Base-by-base conservation (phyloP, 371 early-diverging fungal genomes). In the Mortierella sp. region DNA sequence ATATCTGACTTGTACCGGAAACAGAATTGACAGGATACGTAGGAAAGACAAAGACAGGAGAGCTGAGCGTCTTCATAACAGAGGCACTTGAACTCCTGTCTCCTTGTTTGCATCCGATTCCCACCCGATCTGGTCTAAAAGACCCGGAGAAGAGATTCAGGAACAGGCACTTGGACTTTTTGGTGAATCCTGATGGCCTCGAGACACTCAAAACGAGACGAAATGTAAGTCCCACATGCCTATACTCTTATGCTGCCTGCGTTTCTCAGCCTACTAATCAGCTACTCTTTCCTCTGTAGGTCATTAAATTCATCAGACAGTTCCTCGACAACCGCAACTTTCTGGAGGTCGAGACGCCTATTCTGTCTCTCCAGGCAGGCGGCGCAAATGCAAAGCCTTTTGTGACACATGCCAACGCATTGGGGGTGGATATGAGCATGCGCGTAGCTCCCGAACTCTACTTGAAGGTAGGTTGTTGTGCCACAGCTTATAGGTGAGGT, bases 371-470 rank as follows among this genome's bases (percentile, higher is more conserved):
- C 1, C 89, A 91, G 22, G 92, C 94, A 21, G 98, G 99, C 21
- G 99, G 99, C 37, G 99, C 99, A 6, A 93, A 92, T 52, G 99
- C 99, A 9, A 88, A 88, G 54, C 99, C 99, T 4, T 99, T 99
- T 69, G 80, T 82, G 3, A 99, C 98, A 1, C 85, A 82, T 50
- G 90, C 95, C 2, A 87, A 95, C 64, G 96, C 95, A 0, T 76
- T 96, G 21, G 83, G 84, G 34, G 83, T 90, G 83, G 88, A 93
- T 41, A 84, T 98, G 82, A 91, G 87, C 43, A 78, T 99, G 82
- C 88, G 99, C 28, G 90, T 99, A 41, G 94, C 98, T 0, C 98
- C 99, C 5, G 99, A 99, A 78, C 84, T 99, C 10, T 97, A 90
- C 71, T 83, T 98, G 22, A 99, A 99, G 84, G 88, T 89, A 72